Conservation (phyloP, 2,329 filamentous ascomycete species). For the Calonectria hawksworthii region DNA sequence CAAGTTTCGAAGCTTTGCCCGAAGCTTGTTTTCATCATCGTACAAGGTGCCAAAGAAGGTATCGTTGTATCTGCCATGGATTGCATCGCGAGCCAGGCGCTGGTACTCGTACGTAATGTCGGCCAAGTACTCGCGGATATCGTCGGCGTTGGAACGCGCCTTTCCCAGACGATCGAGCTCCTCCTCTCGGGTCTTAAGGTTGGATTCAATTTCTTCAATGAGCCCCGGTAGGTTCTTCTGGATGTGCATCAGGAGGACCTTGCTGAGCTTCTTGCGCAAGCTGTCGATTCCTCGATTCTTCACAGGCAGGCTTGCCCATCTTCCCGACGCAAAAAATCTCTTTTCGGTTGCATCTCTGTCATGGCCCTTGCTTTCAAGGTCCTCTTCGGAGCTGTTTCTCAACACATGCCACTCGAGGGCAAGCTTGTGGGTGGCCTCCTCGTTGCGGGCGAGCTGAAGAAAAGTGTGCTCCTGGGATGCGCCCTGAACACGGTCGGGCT, state of each 20-base stretch:
- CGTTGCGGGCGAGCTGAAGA: conserved; percentile 47
- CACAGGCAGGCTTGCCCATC: conserved; percentile 47
- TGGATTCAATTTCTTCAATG: conserved; percentile 44
- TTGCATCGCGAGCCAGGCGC: conserved; percentile 45
- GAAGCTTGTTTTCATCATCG: conserved; percentile 41
- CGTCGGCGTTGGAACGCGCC: conserved; percentile 35
- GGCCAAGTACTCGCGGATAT: conserved; percentile 52
- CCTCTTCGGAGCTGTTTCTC: conserved; percentile 59
- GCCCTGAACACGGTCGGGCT: conserved; percentile 35
- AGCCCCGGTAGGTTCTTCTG: conserved; percentile 44
- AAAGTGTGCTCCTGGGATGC: conserved; percentile 52
- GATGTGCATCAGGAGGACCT: conserved; percentile 47
- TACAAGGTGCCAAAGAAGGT: conserved; percentile 53
- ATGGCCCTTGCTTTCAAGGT: conserved; percentile 17
- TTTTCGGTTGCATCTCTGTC: conserved; percentile 49
- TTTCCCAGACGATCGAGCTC: conserved; percentile 40
- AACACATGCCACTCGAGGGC: conserved; percentile 66
- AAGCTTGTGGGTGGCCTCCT: conserved; percentile 44
- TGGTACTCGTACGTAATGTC: conserved; percentile 54
- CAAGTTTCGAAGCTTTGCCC: conserved; percentile 48
- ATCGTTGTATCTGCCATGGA: conserved; percentile 49
- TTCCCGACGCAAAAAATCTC: conserved; percentile 48
- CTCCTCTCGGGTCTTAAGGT: conserved; percentile 34
- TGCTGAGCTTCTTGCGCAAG: conserved; percentile 53
- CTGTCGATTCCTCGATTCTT: conserved; percentile 49